Evolutionary conservation across 2,329 filamentous ascomycete species (phyloP).

Genomic region (Trichophyton simii): DNA sequence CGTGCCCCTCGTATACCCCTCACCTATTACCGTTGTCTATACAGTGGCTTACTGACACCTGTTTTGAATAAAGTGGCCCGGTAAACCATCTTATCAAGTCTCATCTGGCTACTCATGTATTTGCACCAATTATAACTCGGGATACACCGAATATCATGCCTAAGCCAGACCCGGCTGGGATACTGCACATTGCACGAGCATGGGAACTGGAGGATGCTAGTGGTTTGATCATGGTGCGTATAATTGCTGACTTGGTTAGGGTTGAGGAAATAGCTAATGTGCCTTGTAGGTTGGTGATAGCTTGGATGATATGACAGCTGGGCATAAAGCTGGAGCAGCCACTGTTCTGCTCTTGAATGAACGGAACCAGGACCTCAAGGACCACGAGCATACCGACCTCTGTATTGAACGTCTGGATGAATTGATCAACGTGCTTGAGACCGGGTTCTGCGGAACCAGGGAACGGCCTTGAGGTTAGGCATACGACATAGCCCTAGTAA

Average conservation of each 20-base stretch:
- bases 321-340: constrained; percentile 67
- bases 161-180: constrained; percentile 79
- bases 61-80: constrained; percentile 22
- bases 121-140: constrained; percentile 70
- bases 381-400: constrained; percentile 65
- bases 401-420: constrained; percentile 63
- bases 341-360: constrained; percentile 81
- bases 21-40: background rate
- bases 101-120: constrained; percentile 56
- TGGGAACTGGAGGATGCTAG: constrained; percentile 53
- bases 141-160: constrained; percentile 55
- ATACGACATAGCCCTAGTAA: background rate
- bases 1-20: constrained; percentile 2
- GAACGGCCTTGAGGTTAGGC: background rate
- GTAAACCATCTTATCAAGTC: constrained; percentile 45
- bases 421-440: constrained; percentile 59
- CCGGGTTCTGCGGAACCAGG: constrained; percentile 46
- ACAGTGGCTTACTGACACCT: background rate
- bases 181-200: constrained; percentile 65
- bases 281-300: constrained; percentile 51
- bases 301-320: constrained; percentile 86
- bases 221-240: constrained; percentile 44
- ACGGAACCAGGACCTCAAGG: constrained; percentile 57
- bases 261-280: constrained; percentile 3
- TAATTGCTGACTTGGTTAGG: background rate